phyloP scores from a whole-genome alignment of 2,329 filamentous ascomycete genomes.

The Sporothrix humicola region DNA sequence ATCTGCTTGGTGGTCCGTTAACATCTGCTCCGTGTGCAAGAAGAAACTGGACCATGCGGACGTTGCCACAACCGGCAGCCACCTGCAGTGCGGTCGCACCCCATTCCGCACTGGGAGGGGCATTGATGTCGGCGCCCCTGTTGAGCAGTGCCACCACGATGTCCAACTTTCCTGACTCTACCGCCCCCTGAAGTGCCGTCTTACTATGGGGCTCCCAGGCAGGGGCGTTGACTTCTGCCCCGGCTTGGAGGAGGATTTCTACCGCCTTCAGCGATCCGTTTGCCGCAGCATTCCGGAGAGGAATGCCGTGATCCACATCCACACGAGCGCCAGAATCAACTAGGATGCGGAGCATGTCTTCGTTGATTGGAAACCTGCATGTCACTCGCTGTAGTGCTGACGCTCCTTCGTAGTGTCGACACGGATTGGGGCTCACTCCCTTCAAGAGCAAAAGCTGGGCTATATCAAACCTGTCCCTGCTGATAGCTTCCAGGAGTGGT shows the following conservation, averaged over 20 bases:
- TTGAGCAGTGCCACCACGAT: neutral
- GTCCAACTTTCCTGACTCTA: neutral
- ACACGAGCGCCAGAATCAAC: neutral
- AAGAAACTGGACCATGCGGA: conserved; percentile 13
- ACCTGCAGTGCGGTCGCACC: neutral
- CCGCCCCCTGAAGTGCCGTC: conserved; percentile 8
- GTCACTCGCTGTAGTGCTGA: neutral
- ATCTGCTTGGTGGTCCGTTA: neutral
- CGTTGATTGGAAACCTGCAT: neutral
- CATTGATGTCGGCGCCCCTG: neutral
- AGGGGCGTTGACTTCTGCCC: neutral
- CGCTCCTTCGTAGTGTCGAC: neutral
- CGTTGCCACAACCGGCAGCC: neutral
- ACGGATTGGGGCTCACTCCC: neutral
- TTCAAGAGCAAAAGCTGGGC: neutral
- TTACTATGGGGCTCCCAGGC: neutral
- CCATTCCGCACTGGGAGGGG: neutral
- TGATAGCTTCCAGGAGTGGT: neutral
- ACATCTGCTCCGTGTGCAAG: conserved; percentile 4
- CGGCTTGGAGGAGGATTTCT: conserved; percentile 1
- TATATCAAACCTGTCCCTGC: neutral
- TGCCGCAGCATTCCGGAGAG: neutral
- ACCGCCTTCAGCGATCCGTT: neutral
- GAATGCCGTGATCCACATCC: neutral
- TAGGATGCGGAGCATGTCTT: neutral